Evolutionary conservation across 139 green algal species (phyloP).

Genomic region (Tetradesmus obliquus): DNA sequence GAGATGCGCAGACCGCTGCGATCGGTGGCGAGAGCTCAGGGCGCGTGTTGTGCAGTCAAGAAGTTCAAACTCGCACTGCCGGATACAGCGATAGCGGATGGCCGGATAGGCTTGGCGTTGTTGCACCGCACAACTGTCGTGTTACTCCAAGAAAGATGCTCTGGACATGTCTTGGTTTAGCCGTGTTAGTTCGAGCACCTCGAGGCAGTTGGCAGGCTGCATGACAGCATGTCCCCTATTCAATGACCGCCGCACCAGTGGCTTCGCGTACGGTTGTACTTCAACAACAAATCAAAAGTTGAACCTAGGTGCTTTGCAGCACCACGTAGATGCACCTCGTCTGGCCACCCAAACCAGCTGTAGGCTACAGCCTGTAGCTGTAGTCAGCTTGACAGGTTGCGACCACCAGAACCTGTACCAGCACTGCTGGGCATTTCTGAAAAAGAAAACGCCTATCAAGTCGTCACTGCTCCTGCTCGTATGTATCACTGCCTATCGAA

Average conservation of each 20-base stretch:
- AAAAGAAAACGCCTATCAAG: background rate
- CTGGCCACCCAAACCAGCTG: too few species aligned
- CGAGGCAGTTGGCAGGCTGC: background rate
- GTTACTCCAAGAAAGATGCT: background rate
- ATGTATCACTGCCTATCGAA: slow-evolving; percentile 29
- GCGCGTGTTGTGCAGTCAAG: background rate
- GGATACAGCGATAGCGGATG: background rate
- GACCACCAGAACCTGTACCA: background rate
- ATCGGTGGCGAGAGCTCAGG: too few species aligned
- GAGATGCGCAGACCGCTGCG: background rate
- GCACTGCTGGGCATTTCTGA: too few species aligned
- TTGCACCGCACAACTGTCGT: background rate
- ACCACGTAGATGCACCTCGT: too few species aligned
- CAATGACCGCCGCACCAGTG: background rate
- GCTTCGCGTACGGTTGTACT: background rate
- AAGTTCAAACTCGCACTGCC: background rate
- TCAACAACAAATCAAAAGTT: too few species aligned
- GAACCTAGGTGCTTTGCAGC: too few species aligned
- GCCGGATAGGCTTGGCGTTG: background rate
- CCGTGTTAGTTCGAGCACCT: background rate
- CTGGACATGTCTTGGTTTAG: background rate
- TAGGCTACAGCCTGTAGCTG: too few species aligned
- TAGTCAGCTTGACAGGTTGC: too few species aligned
- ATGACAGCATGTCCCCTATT: background rate
- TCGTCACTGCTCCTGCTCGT: background rate